phyloP scores from a whole-genome alignment of 805 yeast species.

The Wickerhamiella galacta region DNA sequence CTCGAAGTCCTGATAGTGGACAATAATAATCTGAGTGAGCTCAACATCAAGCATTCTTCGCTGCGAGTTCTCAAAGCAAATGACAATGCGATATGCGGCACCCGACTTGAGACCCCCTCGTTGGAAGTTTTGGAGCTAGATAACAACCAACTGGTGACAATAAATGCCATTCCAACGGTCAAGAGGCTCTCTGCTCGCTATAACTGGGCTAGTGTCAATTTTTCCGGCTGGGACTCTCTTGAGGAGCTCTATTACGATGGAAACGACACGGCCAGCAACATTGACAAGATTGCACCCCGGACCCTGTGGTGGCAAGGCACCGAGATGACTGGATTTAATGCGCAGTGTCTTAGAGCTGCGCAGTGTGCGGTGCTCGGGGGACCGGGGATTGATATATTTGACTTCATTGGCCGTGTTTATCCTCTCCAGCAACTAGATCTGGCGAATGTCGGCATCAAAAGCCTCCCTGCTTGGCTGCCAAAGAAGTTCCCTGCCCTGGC shows the following conservation, averaged over 20 bases:
- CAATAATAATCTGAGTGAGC: conserved; percentile 9
- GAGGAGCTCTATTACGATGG: conserved; percentile 15
- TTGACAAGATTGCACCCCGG: conserved; percentile 8
- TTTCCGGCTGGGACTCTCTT: conserved; percentile 10
- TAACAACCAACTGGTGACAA: conserved; percentile 7
- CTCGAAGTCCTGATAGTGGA: conserved; percentile 11
- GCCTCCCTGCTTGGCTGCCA: conserved; percentile 11
- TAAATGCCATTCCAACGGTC: conserved; percentile 11
- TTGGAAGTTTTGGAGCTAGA: conserved; percentile 12
- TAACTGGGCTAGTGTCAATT: conserved; percentile 12
- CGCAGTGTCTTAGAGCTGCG: conserved; percentile 2
- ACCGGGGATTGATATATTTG: background rate
- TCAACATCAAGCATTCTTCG: conserved; percentile 9
- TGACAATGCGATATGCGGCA: conserved; percentile 9
- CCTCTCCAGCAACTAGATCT: conserved; percentile 15
- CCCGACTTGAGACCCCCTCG: conserved; percentile 10
- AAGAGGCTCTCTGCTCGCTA: conserved; percentile 9
- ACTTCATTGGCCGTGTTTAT: conserved; percentile 1
- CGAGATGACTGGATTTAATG: conserved; percentile 3
- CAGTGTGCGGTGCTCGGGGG: conserved; percentile 11
- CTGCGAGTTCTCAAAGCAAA: conserved; percentile 13
- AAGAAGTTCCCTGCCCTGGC: conserved; percentile 11
- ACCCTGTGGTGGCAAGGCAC: conserved; percentile 13
- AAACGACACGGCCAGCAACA: conserved; percentile 7
- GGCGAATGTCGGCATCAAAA: conserved; percentile 4